Evolutionary conservation across 257 asterid species (phyloP).

Genomic region (Fraxinus americana): DNA sequence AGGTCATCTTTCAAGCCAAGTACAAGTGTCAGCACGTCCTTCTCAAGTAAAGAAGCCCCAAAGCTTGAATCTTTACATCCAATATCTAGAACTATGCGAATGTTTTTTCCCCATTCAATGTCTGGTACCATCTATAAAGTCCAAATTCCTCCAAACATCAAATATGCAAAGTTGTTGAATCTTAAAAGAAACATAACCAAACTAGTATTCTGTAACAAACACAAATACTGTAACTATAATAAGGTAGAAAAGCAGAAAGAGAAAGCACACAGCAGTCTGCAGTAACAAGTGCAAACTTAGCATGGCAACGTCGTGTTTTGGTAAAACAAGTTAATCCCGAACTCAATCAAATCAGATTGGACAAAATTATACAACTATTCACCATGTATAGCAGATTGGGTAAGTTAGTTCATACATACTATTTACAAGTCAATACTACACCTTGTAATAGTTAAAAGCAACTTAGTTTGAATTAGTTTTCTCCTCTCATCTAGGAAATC

Average conservation of each 20-base stretch:
- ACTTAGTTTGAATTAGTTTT: neutral
- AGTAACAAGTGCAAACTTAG: neutral
- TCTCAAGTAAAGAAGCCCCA: conserved; percentile 69
- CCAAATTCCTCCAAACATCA: conserved; percentile 33
- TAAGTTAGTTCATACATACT: neutral
- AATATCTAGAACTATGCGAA: conserved; percentile 78
- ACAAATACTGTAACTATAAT: conserved; percentile 6
- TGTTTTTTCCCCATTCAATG: conserved; percentile 95
- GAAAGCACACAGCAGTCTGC: neutral
- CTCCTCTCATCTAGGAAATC: neutral
- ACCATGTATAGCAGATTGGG: neutral
- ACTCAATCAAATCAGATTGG: conserved; percentile 2
- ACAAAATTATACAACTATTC: conserved; percentile 14
- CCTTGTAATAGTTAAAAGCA: neutral
- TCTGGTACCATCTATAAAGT: conserved; percentile 91
- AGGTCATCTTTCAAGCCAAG: conserved; percentile 89
- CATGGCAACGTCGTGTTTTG: neutral
- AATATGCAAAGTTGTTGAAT: conserved; percentile 18
- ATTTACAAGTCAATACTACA: neutral
- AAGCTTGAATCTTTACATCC: conserved; percentile 93
- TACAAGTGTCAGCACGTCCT: conserved; percentile 70
- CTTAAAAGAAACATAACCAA: conserved; percentile 15
- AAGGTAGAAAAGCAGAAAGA: neutral
- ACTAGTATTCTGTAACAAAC: conserved; percentile 12
- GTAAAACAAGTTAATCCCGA: neutral